These are phyloP conservation scores for Phaffomyces thermotolerans DNA, from an alignment of 805 yeast species.

Conservation along the genomic window DNA sequence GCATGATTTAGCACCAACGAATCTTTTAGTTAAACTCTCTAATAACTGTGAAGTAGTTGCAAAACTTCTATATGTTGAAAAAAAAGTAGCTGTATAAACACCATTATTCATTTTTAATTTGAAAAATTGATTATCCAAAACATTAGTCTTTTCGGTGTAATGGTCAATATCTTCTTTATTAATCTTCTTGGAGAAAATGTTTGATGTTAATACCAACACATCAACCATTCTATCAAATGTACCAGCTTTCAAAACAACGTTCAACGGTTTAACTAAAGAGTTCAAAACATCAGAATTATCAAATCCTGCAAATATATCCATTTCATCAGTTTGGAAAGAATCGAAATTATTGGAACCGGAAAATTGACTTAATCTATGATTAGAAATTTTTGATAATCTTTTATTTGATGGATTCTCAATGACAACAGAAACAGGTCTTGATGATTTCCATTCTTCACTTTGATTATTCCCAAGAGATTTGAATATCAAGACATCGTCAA, in stretches of 20 bases:
- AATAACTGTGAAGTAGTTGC: slow-evolving; percentile 49
- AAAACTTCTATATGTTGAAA: slow-evolving; percentile 62
- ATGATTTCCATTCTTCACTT: slow-evolving; percentile 19
- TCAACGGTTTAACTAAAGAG: slow-evolving; percentile 23
- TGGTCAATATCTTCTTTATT: slow-evolving; percentile 35
- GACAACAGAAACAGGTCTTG: slow-evolving; percentile 40
- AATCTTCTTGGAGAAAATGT: slow-evolving; percentile 43
- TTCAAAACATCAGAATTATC: slow-evolving; percentile 22
- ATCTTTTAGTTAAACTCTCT: slow-evolving; percentile 46
- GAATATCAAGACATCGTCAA: slow-evolving; percentile 50
- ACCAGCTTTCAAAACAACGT: slow-evolving; percentile 59
- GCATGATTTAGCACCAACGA: slow-evolving; percentile 55
- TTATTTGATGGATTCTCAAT: slow-evolving; percentile 39
- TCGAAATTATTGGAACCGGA: slow-evolving; percentile 19
- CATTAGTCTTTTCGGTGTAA: slow-evolving; percentile 25
- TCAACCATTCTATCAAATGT: slow-evolving; percentile 73
- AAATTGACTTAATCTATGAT: slow-evolving; percentile 16
- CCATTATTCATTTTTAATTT: slow-evolving; percentile 57
- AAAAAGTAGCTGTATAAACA: slow-evolving; percentile 57
- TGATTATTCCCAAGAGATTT: slow-evolving; percentile 40
- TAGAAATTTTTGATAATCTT: slow-evolving; percentile 33
- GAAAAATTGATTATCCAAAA: slow-evolving; percentile 33
- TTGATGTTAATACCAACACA: slow-evolving; percentile 64
- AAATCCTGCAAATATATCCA: slow-evolving; percentile 28
- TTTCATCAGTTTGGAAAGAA: slow-evolving; percentile 24